Percentiles rank a stretch among this genome's conserved stretches.
These are phyloP conservation scores for Omphalotus olearius DNA, from an alignment of 1,284 basidiomycete species.

Conservation along the genomic window DNA sequence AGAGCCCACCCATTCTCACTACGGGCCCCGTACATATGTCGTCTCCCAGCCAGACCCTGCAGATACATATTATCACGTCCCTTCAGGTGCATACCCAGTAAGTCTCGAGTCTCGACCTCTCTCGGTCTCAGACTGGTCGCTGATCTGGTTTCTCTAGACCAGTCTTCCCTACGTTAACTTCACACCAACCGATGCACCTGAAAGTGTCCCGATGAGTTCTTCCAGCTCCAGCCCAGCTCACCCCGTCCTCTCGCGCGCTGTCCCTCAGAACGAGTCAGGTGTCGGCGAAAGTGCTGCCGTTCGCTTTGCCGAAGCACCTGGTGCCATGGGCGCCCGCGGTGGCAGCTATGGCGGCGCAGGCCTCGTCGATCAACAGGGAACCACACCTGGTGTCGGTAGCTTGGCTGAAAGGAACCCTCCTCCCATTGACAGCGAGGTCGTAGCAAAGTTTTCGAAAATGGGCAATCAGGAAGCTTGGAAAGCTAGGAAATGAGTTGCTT, in stretches of 20 bases:
- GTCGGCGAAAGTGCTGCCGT: constrained; percentile 44
- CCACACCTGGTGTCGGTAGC: constrained; percentile 27
- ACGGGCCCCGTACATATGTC: constrained; percentile 26
- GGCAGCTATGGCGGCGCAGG: constrained; percentile 37
- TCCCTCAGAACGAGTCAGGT: constrained; percentile 37
- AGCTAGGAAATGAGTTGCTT: constrained; percentile 31
- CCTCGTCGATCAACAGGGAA: constrained; percentile 30
- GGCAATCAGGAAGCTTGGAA: constrained; percentile 45
- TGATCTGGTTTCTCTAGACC: neutral
- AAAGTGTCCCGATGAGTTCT: constrained; percentile 35
- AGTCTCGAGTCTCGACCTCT: constrained; percentile 1
- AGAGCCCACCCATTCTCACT: constrained; percentile 30
- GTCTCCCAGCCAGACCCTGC: constrained; percentile 17
- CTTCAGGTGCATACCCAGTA: constrained; percentile 12
- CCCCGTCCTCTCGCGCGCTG: constrained; percentile 36
- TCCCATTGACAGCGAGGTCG: constrained; percentile 34
- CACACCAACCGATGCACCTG: constrained; percentile 34
- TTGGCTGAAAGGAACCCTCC: constrained; percentile 41
- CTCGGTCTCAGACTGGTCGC: neutral
- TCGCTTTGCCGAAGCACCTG: constrained; percentile 37
- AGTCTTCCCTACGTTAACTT: constrained; percentile 40
- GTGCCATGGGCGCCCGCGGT: constrained; percentile 36
- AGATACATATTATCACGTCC: constrained; percentile 8
- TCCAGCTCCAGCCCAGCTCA: constrained; percentile 40
- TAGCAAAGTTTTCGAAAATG: constrained; percentile 40